Evolutionary conservation across 495 filamentous ascomycete genomes (phyloP), one percentile per base, ranked within the genome.

Genomic region (Cercophora newfieldiana): DNA sequence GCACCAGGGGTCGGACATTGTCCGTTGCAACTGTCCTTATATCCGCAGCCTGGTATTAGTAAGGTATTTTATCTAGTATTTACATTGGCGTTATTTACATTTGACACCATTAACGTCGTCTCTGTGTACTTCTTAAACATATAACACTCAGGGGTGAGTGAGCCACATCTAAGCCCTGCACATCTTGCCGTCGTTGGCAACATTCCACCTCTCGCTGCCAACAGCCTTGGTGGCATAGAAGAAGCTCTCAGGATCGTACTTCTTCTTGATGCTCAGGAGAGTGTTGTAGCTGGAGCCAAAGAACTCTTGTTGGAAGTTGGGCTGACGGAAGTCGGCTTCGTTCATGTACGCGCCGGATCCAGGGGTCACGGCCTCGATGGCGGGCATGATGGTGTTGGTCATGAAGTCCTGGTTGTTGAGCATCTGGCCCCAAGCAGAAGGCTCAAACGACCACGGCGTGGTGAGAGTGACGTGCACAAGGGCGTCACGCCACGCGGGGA

Each of bases 161-260:
- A 3, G 26, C 10, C 21, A 44, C 14, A 14, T 6, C 1, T 14
- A 69, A 54, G 47, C 65, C 60, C 28, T 68, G 61, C 77, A 78
- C 67, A 79, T 64, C 47, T 71, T 62, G 3, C 76, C 74, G 18
- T 73, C 60, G 18, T 61, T 64, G 16, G 30, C 49, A 1, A 71
- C 57, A 3, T 0, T 30, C 75, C 76, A 78, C 8, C 21, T 54
- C 61, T 80, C 77, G 25, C 71, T 77, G 25, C 82, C 84, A 0
- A 87, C 85, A 55, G 75, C 80, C 4, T 77, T 82, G 29, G 66
- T 66, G 6, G 77, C 83, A 64, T 83, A 87, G 57, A 88, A 87
- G 28, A 85, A 67, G 37, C 72, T 69, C 10, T 74, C 74, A 0
- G 86, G 85, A 64, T 89, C 86, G 44, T 80, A 83, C 62, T 74